Base-by-base conservation (phyloP, 768 basidiomycete genomes). In the Tylopilus sp. region DNA sequence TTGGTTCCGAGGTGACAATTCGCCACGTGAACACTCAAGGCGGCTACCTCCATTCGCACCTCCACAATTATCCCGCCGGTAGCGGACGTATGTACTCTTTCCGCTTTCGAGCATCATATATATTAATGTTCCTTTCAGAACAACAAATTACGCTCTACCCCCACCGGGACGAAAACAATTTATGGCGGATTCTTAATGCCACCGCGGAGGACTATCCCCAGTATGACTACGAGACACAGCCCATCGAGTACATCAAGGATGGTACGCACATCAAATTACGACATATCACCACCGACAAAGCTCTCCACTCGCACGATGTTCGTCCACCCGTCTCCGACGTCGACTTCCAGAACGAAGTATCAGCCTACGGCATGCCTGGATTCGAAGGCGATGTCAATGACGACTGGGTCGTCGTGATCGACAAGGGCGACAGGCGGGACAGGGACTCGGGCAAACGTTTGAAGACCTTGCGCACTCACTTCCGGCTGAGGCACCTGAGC, bases 121-220 rank as follows among this genome's bases (percentile, higher is more conserved):
- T 28, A 30, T 39, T 52, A 28, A 56, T 47, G 10, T 44, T 22
- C 6, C 33, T 4, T 53, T 17, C 65, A 98, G 95, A 99, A 65
- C 97, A 99, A 81, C 97, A 99, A 73, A 78, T 99, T 55, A 98
- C 97, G 0, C 83, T 99, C n/a, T 99, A 99, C 66, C 97, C 97
- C 2, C 97, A 99, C 69, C 81, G 88, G n/a, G 97, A 99, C 63
- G 73, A 76, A n/a, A 99, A 99, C 76, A 99, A 99, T 68, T 71
- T 86, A 59, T 99, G 91, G 91, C 78, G 82, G 17, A 80, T 99
- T 53, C 63, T 85, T 63, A 95, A 97, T 62, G 85, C 84, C 1
- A 87, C 89, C 1, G 42, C 63, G 36, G 72, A 76, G 15, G 64
- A 57, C 43, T 64, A 71, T 22, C 73, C 69, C 3, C 69, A 75